Evolutionary conservation across 176 grass and related monocot species (phyloP), one percentile per base, ranked within the genome.

Genomic region (Rhynchospora breviuscula): DNA sequence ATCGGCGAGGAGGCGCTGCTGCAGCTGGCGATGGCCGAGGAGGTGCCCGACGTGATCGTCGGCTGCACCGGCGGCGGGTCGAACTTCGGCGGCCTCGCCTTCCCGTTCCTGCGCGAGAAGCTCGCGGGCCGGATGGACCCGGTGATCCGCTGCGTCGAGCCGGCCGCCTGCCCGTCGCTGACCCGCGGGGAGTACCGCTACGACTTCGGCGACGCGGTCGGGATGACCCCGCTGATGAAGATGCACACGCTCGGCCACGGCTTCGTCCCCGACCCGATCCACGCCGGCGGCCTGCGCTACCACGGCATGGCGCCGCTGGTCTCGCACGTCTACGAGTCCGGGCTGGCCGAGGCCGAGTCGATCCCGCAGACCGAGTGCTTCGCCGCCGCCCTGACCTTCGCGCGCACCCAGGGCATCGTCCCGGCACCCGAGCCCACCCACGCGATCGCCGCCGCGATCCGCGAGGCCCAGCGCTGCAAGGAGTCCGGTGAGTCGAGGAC

Each of bases 241-340:
- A 95, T 95, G 93, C 93, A 95, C 89, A 95, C 93, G 87, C 92
- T n/a, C n/a, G n/a, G n/a, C n/a, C n/a, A n/a, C n/a, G n/a, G n/a
- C n/a, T n/a, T n/a, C n/a, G n/a, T n/a, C 52, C 93, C 93, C 0
- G 93, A 92, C 63, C 93, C 93, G 0, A 95, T 95, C 78, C 93
- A 93, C 59, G 93, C 93, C 90, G 92, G 93, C 47, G 93, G 93
- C 7, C 88, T 95, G 73, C 90, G 93, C 25, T 92, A 95, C 85
- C 93, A 95, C 86, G 93, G 93, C 70, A 95, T 95, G 93, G 90
- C 93, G 5, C 90, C 93, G 43, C 82, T 95, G 14, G 84, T 95
- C 73, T 95, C 93, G 5, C 93, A 92, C 66, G 88, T 95, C 10
- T 95, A 92, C 7, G 88, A 95, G 78, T 82, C 89, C 26, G 93